Percentiles rank a stretch among this genome's conserved stretches.
These are phyloP conservation scores for Russula sp. DNA, from an alignment of 768 basidiomycete species.

Conservation along the genomic window DNA sequence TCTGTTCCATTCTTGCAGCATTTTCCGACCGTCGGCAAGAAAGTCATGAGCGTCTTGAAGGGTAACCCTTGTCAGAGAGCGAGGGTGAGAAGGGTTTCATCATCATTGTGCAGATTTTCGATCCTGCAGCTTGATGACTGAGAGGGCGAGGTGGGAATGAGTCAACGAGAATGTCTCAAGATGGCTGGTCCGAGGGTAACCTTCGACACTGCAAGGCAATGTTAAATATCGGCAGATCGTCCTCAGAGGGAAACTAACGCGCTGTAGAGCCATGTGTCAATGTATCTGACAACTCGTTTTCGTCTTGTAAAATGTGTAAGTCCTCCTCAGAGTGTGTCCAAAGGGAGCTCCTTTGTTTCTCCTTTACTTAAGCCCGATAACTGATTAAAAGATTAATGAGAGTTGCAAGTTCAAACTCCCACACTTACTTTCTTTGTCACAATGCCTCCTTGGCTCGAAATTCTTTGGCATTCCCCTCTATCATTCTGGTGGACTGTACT, in stretches of 20 bases:
- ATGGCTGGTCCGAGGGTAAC: not conserved
- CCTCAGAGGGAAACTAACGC: not conserved
- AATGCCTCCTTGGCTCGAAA: conserved; percentile 2
- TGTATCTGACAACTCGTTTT: not conserved
- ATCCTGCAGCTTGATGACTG: not conserved
- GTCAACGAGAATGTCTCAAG: not conserved
- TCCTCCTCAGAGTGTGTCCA: not conserved
- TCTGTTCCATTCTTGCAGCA: not conserved
- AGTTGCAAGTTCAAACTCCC: not conserved
- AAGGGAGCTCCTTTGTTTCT: not conserved
- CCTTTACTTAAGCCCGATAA: not conserved
- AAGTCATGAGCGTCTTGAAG: not conserved
- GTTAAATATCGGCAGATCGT: not conserved
- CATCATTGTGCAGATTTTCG: not conserved
- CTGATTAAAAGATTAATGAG: not conserved
- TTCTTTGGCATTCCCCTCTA: not conserved
- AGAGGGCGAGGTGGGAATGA: not conserved
- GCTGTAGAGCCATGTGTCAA: not conserved
- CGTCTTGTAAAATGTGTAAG: not conserved
- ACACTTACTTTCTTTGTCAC: not conserved
- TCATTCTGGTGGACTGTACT: not conserved
- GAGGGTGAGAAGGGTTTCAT: not conserved
- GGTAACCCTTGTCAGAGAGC: not conserved
- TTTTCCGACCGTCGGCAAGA: not conserved
- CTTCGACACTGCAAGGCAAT: not conserved